Conservation (phyloP, 2,329 filamentous ascomycete species). For the Zopfia rhizophila region DNA sequence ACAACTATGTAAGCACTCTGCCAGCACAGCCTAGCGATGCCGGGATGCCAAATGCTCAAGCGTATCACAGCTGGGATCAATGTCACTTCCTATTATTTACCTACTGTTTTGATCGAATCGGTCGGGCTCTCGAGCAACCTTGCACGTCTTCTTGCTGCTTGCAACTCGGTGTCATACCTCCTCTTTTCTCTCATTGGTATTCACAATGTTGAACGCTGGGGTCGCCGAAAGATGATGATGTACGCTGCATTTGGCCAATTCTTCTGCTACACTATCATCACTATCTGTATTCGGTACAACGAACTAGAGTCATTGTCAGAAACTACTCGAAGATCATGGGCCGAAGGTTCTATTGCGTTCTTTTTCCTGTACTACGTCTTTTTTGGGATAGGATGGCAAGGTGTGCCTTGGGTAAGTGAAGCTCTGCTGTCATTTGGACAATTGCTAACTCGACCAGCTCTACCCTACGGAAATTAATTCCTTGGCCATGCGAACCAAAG, state of each 20-base stretch:
- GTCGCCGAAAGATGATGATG: constrained; percentile 69
- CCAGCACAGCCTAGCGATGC: too few species aligned
- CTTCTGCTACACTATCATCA: constrained; percentile 64
- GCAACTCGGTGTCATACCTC: constrained; percentile 63
- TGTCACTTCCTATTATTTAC: constrained; percentile 62
- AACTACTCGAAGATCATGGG: constrained; percentile 34
- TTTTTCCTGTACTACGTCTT: constrained; percentile 67
- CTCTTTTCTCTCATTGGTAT: constrained; percentile 60
- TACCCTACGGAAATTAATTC: constrained; percentile 63
- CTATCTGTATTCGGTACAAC: constrained; percentile 59
- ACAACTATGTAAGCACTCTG: constrained; percentile 53
- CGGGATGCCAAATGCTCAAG: too few species aligned
- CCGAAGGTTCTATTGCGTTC: constrained; percentile 58
- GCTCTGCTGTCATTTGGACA: neutral
- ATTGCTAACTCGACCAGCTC: constrained; percentile 39
- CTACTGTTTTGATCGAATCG: constrained; percentile 68
- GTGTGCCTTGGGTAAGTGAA: constrained; percentile 52
- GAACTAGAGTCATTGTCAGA: constrained; percentile 34
- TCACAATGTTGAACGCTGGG: constrained; percentile 62
- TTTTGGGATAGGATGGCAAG: constrained; percentile 63
- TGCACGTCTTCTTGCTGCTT: constrained; percentile 66
- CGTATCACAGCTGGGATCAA: constrained; percentile 42
- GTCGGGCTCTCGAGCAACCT: constrained; percentile 65
- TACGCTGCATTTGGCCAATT: constrained; percentile 64
- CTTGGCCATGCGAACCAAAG: constrained; percentile 60